phyloP scores from a whole-genome alignment of 2,329 filamentous ascomycete genomes.

The Monosporascus cannonballus region DNA sequence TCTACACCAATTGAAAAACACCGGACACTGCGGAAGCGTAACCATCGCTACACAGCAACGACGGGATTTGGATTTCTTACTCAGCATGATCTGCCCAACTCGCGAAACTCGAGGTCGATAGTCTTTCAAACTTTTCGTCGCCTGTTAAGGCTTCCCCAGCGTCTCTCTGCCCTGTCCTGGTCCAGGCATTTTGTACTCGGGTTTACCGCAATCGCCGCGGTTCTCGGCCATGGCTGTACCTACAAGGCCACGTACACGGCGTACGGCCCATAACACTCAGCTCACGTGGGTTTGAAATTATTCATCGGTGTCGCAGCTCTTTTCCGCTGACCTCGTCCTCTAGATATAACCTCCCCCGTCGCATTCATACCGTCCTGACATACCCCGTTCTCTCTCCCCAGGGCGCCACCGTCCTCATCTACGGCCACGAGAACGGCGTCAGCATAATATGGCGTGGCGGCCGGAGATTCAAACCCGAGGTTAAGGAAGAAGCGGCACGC shows the following conservation, averaged over 20 bases:
- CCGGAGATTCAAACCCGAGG: constrained; percentile 45
- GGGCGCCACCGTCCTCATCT: constrained; percentile 56
- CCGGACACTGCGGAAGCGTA: no score
- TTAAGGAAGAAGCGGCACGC: constrained; percentile 27
- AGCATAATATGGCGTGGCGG: constrained; percentile 59
- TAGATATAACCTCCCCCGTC: constrained; percentile 54
- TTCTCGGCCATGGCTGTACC: constrained; percentile 14
- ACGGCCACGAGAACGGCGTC: constrained; percentile 58
- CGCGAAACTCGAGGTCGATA: no score
- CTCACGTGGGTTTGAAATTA: background rate
- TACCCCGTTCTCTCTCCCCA: constrained; percentile 59
- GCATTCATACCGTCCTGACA: constrained; percentile 53
- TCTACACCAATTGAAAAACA: no score
- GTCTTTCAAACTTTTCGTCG: no score
- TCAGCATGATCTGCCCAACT: no score
- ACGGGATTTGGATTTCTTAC: no score
- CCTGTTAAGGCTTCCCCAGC: no score
- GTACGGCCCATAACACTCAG: constrained; percentile 41
- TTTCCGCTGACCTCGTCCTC: no score
- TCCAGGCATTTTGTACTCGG: no score
- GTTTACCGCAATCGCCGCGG: background rate
- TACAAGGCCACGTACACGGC: constrained; percentile 34
- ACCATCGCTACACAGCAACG: no score
- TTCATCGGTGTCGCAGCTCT: background rate
- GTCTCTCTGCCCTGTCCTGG: no score